Conservation (phyloP, 805 yeast species). For the Debaryomyces tyrocola region DNA sequence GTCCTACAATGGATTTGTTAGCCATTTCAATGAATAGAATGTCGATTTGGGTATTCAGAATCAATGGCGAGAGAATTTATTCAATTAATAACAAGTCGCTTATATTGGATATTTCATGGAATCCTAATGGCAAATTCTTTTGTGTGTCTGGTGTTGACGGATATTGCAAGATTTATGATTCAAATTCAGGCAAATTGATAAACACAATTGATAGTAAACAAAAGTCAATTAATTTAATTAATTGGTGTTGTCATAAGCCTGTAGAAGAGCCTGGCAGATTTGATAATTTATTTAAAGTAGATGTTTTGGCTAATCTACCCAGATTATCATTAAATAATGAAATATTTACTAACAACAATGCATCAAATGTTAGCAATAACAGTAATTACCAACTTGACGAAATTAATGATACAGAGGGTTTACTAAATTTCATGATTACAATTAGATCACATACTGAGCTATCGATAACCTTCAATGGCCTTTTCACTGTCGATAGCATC, state of each 20-base stretch:
- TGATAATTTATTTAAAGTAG: conserved; percentile 25
- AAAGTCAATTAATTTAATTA: conserved; percentile 14
- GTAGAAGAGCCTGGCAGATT: conserved; percentile 5
- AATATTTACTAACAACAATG: conserved; percentile 9
- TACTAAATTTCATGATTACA: conserved; percentile 23
- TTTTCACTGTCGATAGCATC: conserved; percentile 28
- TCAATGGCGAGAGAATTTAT: conserved; percentile 55
- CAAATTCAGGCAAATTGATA: conserved; percentile 45
- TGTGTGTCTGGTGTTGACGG: conserved; percentile 48
- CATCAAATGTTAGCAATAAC: background rate
- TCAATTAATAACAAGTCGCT: conserved; percentile 38
- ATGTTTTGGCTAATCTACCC: conserved; percentile 35
- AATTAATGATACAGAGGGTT: conserved; percentile 5
- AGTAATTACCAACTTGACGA: conserved; percentile 1
- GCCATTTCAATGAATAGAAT: conserved; percentile 50
- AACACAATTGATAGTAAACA: conserved; percentile 20
- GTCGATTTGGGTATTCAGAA: conserved; percentile 53
- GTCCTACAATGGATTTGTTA: conserved; percentile 55
- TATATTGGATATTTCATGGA: conserved; percentile 31
- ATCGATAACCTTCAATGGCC: conserved; percentile 32
- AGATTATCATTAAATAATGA: conserved; percentile 20
- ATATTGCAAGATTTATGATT: conserved; percentile 43
- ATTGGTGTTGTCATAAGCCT: conserved; percentile 14
- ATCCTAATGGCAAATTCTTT: conserved; percentile 38
- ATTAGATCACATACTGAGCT: conserved; percentile 18